These are phyloP conservation scores for Aspergillus sp. DNA, from an alignment of 2,329 filamentous ascomycete species.

Conservation along the genomic window DNA sequence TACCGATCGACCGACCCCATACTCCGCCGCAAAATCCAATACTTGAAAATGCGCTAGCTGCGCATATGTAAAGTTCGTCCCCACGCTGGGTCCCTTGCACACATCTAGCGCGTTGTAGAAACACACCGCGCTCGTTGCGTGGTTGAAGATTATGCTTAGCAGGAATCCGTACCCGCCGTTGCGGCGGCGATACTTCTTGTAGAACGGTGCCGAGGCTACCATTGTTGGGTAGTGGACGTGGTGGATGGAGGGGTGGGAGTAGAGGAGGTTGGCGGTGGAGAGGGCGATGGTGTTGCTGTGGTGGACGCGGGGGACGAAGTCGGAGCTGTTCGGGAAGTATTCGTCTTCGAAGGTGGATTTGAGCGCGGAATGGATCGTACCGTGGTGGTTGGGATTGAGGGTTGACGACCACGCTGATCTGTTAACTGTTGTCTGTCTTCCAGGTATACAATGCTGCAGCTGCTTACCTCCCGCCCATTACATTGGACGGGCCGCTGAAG, in stretches of 20 bases:
- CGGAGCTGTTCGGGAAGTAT: constrained; percentile 18
- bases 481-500: constrained; percentile 53
- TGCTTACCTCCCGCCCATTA: constrained; percentile 36
- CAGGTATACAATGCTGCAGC: not conserved
- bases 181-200: constrained; percentile 12
- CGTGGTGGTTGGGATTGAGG: constrained; percentile 39
- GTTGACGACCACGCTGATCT: constrained; percentile 40
- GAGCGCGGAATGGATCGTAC: constrained; percentile 24
- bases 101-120: constrained; percentile 28
- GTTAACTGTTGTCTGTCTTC: not conserved
- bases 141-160: constrained; percentile 17
- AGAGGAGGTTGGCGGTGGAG: constrained; percentile 16
- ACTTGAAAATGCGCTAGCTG: constrained; percentile 17
- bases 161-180: constrained; percentile 20
- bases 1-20: constrained; percentile 19
- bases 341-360: constrained; percentile 10
- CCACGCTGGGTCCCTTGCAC: constrained; percentile 24
- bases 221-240: constrained; percentile 18
- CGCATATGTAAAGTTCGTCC: constrained; percentile 23
- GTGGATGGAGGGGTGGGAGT: constrained; percentile 10
- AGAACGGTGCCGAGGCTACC: constrained; percentile 8
- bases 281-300: constrained; percentile 14
- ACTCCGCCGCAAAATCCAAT: constrained; percentile 24
- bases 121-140: constrained; percentile 10
- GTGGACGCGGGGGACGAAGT: constrained; percentile 16